These are phyloP conservation scores for Vanrija humicola DNA, from an alignment of 1,284 basidiomycete species.

Conservation along the genomic window DNA sequence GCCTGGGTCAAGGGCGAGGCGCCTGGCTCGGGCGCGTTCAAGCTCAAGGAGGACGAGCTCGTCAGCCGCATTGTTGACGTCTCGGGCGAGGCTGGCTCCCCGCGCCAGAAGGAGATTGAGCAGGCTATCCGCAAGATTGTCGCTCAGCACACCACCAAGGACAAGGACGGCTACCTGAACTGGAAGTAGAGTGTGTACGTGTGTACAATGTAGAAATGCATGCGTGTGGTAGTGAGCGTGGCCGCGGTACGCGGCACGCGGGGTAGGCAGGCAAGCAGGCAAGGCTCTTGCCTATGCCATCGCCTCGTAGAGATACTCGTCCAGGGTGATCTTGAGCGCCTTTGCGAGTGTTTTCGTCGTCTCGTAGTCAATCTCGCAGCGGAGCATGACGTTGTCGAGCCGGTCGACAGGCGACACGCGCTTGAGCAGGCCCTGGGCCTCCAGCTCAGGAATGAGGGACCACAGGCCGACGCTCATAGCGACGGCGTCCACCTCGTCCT, in stretches of 20 bases:
- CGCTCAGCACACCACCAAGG: constrained; percentile 28
- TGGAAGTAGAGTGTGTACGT: constrained; percentile 18
- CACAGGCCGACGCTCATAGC: constrained; percentile 41
- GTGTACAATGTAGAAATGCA: not conserved
- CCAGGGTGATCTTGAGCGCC: constrained; percentile 61
- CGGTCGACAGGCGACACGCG: constrained; percentile 57
- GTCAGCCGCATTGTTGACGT: constrained; percentile 31
- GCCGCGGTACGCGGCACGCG: not conserved
- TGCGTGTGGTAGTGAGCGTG: not conserved
- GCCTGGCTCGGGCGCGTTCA: constrained; percentile 43
- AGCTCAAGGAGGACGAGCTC: constrained; percentile 40
- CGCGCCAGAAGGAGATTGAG: constrained; percentile 29
- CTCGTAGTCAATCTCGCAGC: constrained; percentile 69
- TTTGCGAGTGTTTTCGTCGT: constrained; percentile 60
- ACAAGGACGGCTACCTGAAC: constrained; percentile 39
- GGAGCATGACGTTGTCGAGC: constrained; percentile 65
- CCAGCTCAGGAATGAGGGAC: constrained; percentile 65
- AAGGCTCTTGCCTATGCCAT: constrained; percentile 9
- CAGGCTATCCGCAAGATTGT: constrained; percentile 31
- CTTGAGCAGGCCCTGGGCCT: constrained; percentile 63
- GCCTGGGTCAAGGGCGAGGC: constrained; percentile 37
- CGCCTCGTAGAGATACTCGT: constrained; percentile 69
- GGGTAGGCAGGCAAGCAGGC: not conserved
- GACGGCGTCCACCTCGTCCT: constrained; percentile 40
- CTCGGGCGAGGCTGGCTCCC: constrained; percentile 21